Conservation (phyloP, 768 basidiomycete species). For the Auricularia sp. region DNA sequence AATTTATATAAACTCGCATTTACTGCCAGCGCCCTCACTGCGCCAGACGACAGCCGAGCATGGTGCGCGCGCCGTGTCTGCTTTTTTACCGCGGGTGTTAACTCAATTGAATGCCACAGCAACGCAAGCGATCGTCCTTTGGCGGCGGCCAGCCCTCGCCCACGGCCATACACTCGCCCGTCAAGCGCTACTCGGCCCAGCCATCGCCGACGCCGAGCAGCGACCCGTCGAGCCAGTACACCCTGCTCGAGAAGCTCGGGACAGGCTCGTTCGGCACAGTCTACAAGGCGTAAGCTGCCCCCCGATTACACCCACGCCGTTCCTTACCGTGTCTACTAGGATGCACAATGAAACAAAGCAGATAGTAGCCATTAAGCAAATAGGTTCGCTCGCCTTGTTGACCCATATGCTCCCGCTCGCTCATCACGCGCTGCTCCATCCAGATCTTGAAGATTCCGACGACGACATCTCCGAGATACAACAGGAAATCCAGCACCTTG, state of each 20-base stretch:
- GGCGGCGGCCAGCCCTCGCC: not conserved
- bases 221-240: constrained; percentile 86
- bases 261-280: constrained; percentile 95
- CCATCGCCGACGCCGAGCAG: constrained; percentile 27
- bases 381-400: constrained; percentile 46
- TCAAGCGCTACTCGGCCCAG: constrained; percentile 4
- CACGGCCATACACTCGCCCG: constrained; percentile 4
- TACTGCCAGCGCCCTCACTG: no score
- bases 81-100: not conserved
- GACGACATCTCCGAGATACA: constrained; percentile 99
- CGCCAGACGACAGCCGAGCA: not conserved
- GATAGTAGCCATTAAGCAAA: constrained; percentile 96
- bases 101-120: not conserved
- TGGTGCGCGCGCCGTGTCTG: not conserved
- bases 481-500: constrained; percentile 93
- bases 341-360: constrained; percentile 90
- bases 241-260: constrained; percentile 89
- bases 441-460: constrained; percentile 95
- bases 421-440: not conserved
- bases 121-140: not conserved
- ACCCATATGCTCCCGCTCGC: constrained; percentile 7
- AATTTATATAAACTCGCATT: no score
- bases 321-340: constrained; percentile 14
- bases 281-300: constrained; percentile 65
- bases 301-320: not conserved